phyloP scores from a whole-genome alignment of 2,329 filamentous ascomycete species.

The Diaporthe sp. region DNA sequence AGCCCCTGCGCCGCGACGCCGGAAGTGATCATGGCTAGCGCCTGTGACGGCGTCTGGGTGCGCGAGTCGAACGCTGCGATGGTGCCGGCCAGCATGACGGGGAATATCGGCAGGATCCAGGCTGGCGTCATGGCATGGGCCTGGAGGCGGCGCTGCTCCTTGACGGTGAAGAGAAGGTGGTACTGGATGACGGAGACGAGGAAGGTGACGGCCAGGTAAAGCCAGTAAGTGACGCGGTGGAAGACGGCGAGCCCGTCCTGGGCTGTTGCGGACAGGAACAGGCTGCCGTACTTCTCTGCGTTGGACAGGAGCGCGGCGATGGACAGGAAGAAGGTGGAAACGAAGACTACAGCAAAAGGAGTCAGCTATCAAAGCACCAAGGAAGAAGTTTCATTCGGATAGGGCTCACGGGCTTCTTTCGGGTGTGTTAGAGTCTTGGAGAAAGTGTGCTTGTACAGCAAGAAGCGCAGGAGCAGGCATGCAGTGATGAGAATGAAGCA shows the following conservation, averaged over 20 bases:
- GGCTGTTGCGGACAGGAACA: slow-evolving; percentile 52
- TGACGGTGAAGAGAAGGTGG: slow-evolving; percentile 67
- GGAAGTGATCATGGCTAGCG: slow-evolving; percentile 68
- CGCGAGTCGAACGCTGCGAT: slow-evolving; percentile 67
- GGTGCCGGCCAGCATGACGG: slow-evolving; percentile 74
- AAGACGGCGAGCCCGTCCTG: slow-evolving; percentile 65
- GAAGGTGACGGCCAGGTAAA: slow-evolving; percentile 69
- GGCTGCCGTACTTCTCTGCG: slow-evolving; percentile 63
- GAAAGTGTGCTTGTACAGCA: slow-evolving; percentile 58
- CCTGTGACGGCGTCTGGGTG: slow-evolving; percentile 60
- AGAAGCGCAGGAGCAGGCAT: slow-evolving; percentile 59
- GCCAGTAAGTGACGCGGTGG: slow-evolving; percentile 72
- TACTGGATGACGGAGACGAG: slow-evolving; percentile 69
- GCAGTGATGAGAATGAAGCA: slow-evolving; percentile 56
- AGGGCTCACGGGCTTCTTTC: slow-evolving; percentile 58
- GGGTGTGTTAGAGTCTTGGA: slow-evolving; percentile 62
- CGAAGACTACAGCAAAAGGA: slow-evolving; percentile 59
- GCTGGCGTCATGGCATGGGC: slow-evolving; percentile 69
- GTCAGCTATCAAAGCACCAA: too few relatives aligned
- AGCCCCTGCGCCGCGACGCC: slow-evolving; percentile 73
- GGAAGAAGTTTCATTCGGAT: too few relatives aligned
- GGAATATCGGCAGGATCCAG: slow-evolving; percentile 75
- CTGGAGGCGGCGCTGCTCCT: slow-evolving; percentile 60
- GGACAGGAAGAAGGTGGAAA: slow-evolving; percentile 73
- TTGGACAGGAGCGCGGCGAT: slow-evolving; percentile 72